Percentiles rank a stretch among this genome's conserved stretches.
Evolutionary conservation across 2,329 filamentous ascomycete genomes (phyloP).

Genomic region (Graphilbum fragrans): DNA sequence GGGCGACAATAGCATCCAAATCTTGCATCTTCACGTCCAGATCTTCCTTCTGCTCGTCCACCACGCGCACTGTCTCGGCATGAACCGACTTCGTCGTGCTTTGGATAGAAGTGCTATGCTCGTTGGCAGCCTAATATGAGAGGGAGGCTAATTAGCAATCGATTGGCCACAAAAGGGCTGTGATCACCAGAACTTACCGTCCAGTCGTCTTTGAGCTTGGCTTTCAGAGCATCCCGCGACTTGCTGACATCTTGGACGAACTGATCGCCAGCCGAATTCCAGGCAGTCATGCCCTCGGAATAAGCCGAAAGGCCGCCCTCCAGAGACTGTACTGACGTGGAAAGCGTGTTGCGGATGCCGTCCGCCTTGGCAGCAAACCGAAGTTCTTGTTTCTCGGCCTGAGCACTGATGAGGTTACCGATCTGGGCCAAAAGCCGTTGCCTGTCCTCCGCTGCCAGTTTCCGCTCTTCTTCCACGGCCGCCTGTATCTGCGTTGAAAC

Average conservation of each 20-base stretch:
- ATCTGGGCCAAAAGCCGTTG: slow-evolving; percentile 67
- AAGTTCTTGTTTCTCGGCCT: slow-evolving; percentile 60
- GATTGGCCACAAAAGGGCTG: too few species aligned
- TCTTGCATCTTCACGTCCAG: slow-evolving; percentile 82
- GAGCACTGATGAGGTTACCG: slow-evolving; percentile 59
- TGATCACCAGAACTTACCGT: slow-evolving; percentile 46
- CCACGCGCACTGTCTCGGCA: slow-evolving; percentile 77
- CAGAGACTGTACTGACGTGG: slow-evolving; percentile 50
- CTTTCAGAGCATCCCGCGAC: slow-evolving; percentile 68
- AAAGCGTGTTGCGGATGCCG: slow-evolving; percentile 51
- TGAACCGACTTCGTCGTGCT: slow-evolving; percentile 78
- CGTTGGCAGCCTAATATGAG: slow-evolving; percentile 50
- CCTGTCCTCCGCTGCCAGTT: slow-evolving; percentile 60
- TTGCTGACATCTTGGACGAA: slow-evolving; percentile 59
- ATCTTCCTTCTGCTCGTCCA: slow-evolving; percentile 78
- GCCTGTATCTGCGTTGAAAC: slow-evolving; percentile 56
- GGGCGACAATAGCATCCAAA: slow-evolving; percentile 79
- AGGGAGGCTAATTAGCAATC: too few species aligned
- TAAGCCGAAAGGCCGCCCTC: slow-evolving; percentile 56
- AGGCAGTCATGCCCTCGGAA: slow-evolving; percentile 58
- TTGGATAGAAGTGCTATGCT: slow-evolving; percentile 74
- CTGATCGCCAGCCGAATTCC: slow-evolving; percentile 56
- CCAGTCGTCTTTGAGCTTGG: slow-evolving; percentile 78
- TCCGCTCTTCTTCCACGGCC: slow-evolving; percentile 64
- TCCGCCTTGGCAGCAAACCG: slow-evolving; percentile 55